These are phyloP conservation scores for Rutstroemia sydowiana DNA, from an alignment of 2,329 filamentous ascomycete species.

Conservation along the genomic window DNA sequence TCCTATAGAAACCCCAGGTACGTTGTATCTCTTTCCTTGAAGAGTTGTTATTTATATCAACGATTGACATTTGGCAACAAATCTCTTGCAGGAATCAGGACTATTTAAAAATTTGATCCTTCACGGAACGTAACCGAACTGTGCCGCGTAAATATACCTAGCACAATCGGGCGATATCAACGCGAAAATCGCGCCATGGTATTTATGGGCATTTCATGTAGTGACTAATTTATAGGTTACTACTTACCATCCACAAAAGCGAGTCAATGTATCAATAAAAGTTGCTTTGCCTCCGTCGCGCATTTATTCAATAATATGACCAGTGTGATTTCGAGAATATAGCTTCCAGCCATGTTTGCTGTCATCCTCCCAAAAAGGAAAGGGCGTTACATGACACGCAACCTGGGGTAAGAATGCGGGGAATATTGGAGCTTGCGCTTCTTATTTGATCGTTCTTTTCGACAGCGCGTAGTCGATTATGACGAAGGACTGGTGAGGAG, in stretches of 20 bases:
- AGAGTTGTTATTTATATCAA: background rate
- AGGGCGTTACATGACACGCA: background rate
- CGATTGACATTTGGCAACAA: background rate
- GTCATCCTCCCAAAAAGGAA: background rate
- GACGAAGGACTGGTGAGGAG: background rate
- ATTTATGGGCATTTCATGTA: background rate
- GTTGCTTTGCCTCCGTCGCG: slow-evolving; percentile 1
- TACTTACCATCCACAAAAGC: background rate
- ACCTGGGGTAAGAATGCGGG: slow-evolving; percentile 9
- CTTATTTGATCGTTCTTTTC: background rate
- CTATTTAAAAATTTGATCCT: background rate
- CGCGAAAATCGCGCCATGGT: background rate
- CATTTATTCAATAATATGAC: background rate
- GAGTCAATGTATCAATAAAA: slow-evolving; percentile 1
- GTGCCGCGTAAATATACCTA: slow-evolving; percentile 5
- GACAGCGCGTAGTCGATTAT: too few relatives aligned
- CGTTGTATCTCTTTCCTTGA: background rate
- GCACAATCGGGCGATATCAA: background rate
- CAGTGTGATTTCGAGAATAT: background rate
- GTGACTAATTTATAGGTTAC: background rate
- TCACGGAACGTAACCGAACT: background rate
- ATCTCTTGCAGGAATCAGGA: background rate
- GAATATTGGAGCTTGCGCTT: background rate
- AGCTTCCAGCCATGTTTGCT: slow-evolving; percentile 1
- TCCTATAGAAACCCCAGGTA: background rate